A percentile compares a stretch with the other conserved stretches of the same genome.
Conservation (phyloP, 2,329 filamentous ascomycete species). For the Aspergillus intermedius region DNA sequence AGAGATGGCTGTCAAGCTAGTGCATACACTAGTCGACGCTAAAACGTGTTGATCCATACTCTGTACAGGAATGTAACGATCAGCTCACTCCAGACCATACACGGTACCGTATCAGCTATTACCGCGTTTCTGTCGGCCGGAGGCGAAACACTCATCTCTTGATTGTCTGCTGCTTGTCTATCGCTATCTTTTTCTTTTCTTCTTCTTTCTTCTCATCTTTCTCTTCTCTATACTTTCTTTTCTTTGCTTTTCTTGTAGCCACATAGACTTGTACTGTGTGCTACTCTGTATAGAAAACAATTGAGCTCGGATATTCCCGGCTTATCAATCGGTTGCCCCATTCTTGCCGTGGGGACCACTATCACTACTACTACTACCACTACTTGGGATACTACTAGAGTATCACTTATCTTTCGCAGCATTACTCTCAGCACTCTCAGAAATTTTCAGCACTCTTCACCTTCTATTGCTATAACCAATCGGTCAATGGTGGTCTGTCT, state of each 20-base stretch:
- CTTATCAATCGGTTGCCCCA: not conserved
- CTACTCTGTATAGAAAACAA: too few relatives aligned
- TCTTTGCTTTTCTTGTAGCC: not conserved
- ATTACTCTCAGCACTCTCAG: not conserved
- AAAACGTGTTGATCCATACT: not conserved
- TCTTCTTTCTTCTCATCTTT: not conserved
- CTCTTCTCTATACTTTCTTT: not conserved
- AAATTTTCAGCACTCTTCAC: not conserved
- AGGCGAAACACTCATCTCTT: conserved; percentile 1
- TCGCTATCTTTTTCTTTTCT: conserved; percentile 1
- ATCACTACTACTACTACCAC: not conserved
- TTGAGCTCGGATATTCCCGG: conserved; percentile 1
- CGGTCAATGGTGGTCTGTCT: too few relatives aligned
- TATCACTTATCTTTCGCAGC: not conserved
- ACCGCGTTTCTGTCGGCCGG: not conserved
- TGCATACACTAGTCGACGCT: not conserved
- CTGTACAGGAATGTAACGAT: not conserved
- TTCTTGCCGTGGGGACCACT: not conserved
- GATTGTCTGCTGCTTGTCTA: not conserved
- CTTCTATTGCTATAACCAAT: not conserved
- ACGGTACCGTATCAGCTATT: not conserved
- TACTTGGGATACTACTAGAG: not conserved
- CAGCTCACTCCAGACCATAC: not conserved
- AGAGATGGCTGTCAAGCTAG: not conserved
- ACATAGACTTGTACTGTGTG: not conserved